Base-by-base conservation (phyloP, 768 basidiomycete genomes). In the Suillus ampliporus region DNA sequence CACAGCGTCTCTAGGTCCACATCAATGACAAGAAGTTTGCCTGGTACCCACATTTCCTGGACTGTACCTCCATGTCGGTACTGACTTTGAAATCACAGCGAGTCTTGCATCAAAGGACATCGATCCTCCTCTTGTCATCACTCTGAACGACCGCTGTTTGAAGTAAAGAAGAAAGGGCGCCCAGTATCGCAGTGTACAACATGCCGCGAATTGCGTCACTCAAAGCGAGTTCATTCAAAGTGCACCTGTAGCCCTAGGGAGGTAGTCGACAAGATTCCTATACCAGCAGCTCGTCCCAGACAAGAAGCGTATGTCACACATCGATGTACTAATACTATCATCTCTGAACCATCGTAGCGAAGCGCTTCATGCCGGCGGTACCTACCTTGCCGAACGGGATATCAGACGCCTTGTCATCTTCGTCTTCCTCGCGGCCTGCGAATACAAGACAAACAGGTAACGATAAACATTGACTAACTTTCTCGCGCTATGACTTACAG, bases 51-150 rank as follows among this genome's bases (percentile, higher is more conserved):
- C 43, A 37, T 62, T 34, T 6, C 59, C 44, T 31, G 38, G 44
- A 47, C 23, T 34, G 38, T 41, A 51, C 9, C 65, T 35, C 37
- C 26, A 28, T 41, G 13, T 19, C 53, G 62, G 57, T 65, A 40
- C 65, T 74, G 28, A 68, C 65, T 41, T 57, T 23, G 37, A 19
- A 44, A 56, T 40, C 38, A 23, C 69, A 95, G 95, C 76, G 91
- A 91, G 80, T 90, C 93, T 14, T 97, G 95, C 76, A 95, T 96
- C 73, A 95, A 95, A 77, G 95, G 95, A 0, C 95, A 97, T 71
- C 88, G 95, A 58, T 95, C 95, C 14, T 94, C 94, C 3, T 87
- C 87, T 15, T 97, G 95, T 74, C 84, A 85, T 53, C 95, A 97
- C 72, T 87, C 87, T 35, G 92, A 94, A 68, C 83, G 95, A 21